A percentile compares a stretch with the other conserved stretches of the same genome.
These are phyloP conservation scores for Plasmodium vivax DNA, from an alignment of 169 alveolate species.

Conservation along the genomic window DNA sequence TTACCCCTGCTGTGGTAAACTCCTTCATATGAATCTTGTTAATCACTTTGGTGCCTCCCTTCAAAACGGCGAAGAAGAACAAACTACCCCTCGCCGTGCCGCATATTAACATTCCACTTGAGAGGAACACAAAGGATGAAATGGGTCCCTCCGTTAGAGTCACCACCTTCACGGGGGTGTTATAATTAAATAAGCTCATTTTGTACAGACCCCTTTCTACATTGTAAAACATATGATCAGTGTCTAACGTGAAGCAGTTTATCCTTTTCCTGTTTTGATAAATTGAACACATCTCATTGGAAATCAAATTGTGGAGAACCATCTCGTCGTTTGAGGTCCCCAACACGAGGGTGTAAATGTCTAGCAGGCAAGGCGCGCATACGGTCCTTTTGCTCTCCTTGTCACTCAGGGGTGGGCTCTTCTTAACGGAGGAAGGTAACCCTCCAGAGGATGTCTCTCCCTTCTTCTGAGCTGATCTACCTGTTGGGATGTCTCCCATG, in stretches of 20 bases:
- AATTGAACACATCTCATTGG: constrained; percentile 15
- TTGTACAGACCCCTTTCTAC: constrained; percentile 26
- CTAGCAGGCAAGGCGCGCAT: constrained; percentile 4
- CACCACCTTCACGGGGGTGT: constrained; percentile 6
- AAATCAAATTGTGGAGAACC: constrained; percentile 11
- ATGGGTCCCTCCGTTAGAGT: not conserved
- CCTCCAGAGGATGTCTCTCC: not conserved
- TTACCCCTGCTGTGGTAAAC: not conserved
- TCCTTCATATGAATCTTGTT: not conserved
- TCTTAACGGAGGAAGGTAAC: not conserved
- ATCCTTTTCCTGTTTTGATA: not conserved
- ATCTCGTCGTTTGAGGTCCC: constrained; percentile 31
- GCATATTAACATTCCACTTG: constrained; percentile 32
- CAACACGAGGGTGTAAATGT: constrained; percentile 27
- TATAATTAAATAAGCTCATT: constrained; percentile 26
- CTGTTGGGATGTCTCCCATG: not conserved
- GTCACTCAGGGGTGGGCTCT: not conserved
- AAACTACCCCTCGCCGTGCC: constrained; percentile 31
- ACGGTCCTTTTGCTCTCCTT: not conserved
- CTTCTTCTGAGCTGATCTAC: not conserved
- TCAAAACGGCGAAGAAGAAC: constrained; percentile 21
- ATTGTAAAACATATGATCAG: constrained; percentile 25
- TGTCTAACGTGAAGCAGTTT: not conserved
- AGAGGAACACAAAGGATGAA: constrained; percentile 31
- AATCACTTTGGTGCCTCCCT: constrained; percentile 19